phyloP scores from a whole-genome alignment of 179 eudicot genomes.

The Beta corolliflora region DNA sequence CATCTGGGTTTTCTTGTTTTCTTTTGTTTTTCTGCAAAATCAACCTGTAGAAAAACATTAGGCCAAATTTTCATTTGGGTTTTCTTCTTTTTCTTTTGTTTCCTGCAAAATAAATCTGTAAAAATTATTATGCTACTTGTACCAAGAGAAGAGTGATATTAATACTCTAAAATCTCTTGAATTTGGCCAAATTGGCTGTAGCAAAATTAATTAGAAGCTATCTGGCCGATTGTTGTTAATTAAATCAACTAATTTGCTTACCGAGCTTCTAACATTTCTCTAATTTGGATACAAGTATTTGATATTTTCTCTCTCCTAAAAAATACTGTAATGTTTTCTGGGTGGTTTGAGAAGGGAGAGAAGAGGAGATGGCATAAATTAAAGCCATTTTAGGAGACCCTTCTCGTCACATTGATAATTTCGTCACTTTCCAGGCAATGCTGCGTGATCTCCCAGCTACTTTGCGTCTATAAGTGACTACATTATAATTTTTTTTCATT shows the following conservation, averaged over 20 bases:
- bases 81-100: neutral
- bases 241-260: conserved; percentile 50
- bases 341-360: conserved; percentile 38
- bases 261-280: conserved; percentile 54
- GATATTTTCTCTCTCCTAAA: too few species aligned
- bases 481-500: neutral
- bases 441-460: conserved; percentile 22
- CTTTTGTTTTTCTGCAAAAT: too few species aligned
- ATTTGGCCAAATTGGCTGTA: conserved; percentile 49
- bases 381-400: conserved; percentile 41
- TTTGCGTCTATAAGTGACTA: conserved; percentile 35
- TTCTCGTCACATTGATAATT: conserved; percentile 33
- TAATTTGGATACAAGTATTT: neutral
- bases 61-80: conserved; percentile 16
- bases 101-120: too few species aligned
- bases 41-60: neutral
- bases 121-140: conserved; percentile 37
- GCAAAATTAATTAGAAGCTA: conserved; percentile 48
- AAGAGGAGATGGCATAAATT: conserved; percentile 40
- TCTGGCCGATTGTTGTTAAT: conserved; percentile 57
- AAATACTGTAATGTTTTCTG: neutral
- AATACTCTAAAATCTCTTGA: conserved; percentile 36
- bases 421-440: conserved; percentile 37
- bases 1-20: neutral
- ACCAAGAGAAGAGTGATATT: conserved; percentile 41